These are phyloP conservation scores for Paraleonurus japonicus DNA, from an alignment of 257 asterid species.

Conservation along the genomic window DNA sequence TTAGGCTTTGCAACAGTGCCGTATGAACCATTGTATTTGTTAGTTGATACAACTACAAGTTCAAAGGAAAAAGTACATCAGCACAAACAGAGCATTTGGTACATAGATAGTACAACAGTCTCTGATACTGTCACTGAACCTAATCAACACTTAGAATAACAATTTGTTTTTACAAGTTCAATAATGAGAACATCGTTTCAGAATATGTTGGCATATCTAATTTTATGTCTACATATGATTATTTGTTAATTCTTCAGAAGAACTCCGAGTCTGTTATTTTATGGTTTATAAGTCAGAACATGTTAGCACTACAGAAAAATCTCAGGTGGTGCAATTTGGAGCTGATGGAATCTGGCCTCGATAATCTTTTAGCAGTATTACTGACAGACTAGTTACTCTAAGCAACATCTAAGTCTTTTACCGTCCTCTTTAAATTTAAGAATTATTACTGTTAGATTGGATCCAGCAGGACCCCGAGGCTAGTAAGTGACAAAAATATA, in stretches of 20 bases:
- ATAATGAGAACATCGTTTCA: not conserved
- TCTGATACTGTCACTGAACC: not conserved
- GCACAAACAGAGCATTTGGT: not conserved
- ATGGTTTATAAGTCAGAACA: constrained; percentile 5
- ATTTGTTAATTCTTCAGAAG: not conserved
- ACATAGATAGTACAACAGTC: not conserved
- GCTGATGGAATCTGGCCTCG: not conserved
- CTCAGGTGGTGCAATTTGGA: not conserved
- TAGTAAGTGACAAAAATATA: not conserved
- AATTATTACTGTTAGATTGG: not conserved
- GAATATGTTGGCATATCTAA: not conserved
- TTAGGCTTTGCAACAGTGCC: not conserved
- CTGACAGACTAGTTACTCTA: not conserved
- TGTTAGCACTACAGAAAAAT: not conserved
- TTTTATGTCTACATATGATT: not conserved
- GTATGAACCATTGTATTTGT: not conserved
- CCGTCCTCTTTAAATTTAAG: not conserved
- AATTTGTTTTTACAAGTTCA: constrained; percentile 1
- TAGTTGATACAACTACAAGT: not conserved
- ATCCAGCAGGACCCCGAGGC: not conserved
- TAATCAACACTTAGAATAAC: not conserved
- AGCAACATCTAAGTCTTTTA: not conserved
- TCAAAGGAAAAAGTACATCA: not conserved
- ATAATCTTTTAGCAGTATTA: not conserved
- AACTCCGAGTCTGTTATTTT: not conserved